phyloP scores from a whole-genome alignment of 2,329 filamentous ascomycete species.

The Aspergillus persii region DNA sequence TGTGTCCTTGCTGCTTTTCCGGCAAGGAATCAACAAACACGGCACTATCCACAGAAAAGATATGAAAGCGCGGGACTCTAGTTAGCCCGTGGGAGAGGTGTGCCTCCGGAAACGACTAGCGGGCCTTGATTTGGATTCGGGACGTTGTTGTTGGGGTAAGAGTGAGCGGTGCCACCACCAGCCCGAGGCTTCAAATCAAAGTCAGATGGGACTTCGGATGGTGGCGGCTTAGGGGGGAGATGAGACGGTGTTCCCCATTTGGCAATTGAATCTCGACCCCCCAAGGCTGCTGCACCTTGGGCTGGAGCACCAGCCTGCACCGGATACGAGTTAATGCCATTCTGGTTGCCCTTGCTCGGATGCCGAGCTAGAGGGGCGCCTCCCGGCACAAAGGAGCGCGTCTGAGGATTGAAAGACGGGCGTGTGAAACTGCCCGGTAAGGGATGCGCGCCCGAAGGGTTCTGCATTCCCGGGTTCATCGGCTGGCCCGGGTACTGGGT shows the following conservation, averaged over 20 bases:
- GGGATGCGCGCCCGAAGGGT: constrained; percentile 74
- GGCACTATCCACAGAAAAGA: not conserved
- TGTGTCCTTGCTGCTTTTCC: not conserved
- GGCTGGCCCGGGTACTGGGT: constrained; percentile 70
- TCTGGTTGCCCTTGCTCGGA: constrained; percentile 31
- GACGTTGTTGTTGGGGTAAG: constrained; percentile 24
- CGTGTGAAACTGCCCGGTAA: constrained; percentile 81
- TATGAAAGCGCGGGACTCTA: constrained; percentile 10
- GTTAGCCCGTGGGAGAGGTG: constrained; percentile 26
- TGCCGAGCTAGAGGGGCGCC: constrained; percentile 39
- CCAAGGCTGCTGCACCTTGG: constrained; percentile 27
- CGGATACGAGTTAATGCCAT: constrained; percentile 27
- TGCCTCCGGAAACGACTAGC: constrained; percentile 40
- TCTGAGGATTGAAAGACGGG: constrained; percentile 90
- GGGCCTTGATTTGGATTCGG: constrained; percentile 32
- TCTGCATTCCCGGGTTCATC: constrained; percentile 60
- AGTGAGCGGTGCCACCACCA: constrained; percentile 17
- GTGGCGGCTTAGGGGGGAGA: constrained; percentile 51
- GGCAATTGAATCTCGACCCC: constrained; percentile 41
- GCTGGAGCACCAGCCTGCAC: constrained; percentile 22
- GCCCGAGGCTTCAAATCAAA: constrained; percentile 41
- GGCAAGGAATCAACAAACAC: not conserved
- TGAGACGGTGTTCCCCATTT: constrained; percentile 53
- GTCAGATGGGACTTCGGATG: constrained; percentile 43
- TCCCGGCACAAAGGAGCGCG: constrained; percentile 81